Conservation (phyloP, 2,329 filamentous ascomycete genomes). For the Aspergillus sp. region DNA sequence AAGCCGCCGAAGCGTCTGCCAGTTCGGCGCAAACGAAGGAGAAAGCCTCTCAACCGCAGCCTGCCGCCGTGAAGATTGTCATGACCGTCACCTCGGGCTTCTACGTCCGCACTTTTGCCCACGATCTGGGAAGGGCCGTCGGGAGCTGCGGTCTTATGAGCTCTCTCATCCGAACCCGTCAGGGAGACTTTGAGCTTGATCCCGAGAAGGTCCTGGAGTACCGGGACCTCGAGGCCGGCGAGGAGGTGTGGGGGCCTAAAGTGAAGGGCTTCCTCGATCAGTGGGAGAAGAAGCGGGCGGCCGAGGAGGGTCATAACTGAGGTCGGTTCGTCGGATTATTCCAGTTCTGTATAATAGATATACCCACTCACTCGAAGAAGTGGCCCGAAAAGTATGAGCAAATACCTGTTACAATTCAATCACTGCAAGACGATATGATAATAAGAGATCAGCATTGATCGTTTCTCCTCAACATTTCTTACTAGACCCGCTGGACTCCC, state of each 20-base stretch:
- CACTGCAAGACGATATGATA: neutral
- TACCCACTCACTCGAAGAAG: neutral
- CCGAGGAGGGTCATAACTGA: conserved; percentile 4
- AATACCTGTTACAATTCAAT: neutral
- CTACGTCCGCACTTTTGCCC: conserved; percentile 91
- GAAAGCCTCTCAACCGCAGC: conserved; percentile 17
- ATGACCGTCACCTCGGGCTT: conserved; percentile 96
- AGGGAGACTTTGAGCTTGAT: conserved; percentile 75
- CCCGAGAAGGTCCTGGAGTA: conserved; percentile 74
- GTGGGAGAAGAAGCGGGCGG: conserved; percentile 47
- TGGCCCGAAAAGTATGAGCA: neutral
- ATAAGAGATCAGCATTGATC: too few relatives aligned
- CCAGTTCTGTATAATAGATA: neutral
- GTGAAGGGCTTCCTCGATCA: conserved; percentile 59
- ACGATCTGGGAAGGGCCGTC: conserved; percentile 83
- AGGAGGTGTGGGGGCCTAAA: conserved; percentile 79
- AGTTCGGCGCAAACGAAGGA: neutral
- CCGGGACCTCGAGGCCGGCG: conserved; percentile 70
- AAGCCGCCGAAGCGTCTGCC: conserved; percentile 4
- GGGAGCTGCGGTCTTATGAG: conserved; percentile 84
- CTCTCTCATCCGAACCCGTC: conserved; percentile 74
- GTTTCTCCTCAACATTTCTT: too few relatives aligned
- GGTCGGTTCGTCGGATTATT: neutral
- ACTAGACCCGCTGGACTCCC: too few relatives aligned
- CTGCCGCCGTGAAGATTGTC: conserved; percentile 76